phyloP scores from a whole-genome alignment of 768 basidiomycete genomes.

The Tubosaeta sp. region DNA sequence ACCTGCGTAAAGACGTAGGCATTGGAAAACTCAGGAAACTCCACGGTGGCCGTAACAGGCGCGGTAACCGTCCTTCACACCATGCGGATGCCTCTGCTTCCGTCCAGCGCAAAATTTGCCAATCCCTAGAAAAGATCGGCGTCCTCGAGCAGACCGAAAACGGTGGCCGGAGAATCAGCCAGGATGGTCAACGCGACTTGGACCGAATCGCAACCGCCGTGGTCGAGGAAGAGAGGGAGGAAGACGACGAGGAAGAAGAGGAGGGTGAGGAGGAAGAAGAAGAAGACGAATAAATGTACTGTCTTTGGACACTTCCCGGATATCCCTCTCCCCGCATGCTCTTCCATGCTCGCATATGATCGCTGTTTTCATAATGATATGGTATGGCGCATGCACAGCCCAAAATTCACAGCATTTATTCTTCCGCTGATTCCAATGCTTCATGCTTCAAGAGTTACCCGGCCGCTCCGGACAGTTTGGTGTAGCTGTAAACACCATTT shows the following conservation, averaged over 20 bases:
- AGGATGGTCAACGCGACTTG: conserved; percentile 95
- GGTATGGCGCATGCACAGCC: conserved; percentile 39
- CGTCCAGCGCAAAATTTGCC: conserved; percentile 93
- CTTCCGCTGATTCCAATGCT: conserved; percentile 1
- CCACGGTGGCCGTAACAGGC: conserved; percentile 92
- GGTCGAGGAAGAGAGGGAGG: conserved; percentile 70
- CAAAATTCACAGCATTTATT: conserved; percentile 29
- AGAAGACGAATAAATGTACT: conserved; percentile 34
- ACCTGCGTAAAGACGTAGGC: conserved; percentile 97
- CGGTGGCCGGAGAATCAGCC: conserved; percentile 93
- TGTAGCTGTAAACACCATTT: too few species aligned
- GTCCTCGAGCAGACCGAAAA: conserved; percentile 92
- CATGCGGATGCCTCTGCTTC: conserved; percentile 82
- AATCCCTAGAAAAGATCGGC: conserved; percentile 97
- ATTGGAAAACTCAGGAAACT: conserved; percentile 93
- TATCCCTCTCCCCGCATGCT: conserved; percentile 22
- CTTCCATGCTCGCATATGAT: conserved; percentile 19
- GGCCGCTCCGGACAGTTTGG: not conserved
- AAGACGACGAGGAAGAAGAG: conserved; percentile 72
- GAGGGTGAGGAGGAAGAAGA: conserved; percentile 69
- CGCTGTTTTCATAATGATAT: conserved; percentile 28
- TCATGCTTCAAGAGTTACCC: not conserved
- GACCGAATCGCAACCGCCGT: conserved; percentile 92
- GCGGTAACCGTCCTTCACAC: conserved; percentile 95
- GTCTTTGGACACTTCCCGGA: conserved; percentile 11